Evolutionary conservation across 2,329 filamentous ascomycete species (phyloP), one percentile per base, ranked within the genome.

Genomic region (Talaromyces sp.): DNA sequence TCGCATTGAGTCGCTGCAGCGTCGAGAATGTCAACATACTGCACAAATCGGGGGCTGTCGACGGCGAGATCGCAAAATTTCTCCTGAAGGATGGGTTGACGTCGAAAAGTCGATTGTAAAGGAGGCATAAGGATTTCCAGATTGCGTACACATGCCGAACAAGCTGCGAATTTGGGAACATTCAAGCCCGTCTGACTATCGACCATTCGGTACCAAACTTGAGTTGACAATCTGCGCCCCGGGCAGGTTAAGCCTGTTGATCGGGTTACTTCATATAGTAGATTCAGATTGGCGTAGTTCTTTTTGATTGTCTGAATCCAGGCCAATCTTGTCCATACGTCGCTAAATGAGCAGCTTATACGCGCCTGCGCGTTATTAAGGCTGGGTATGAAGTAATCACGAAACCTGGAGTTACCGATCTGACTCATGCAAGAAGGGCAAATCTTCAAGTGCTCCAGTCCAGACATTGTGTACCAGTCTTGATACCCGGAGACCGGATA

Each of bases 291-390:
- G 3, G 84, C 82, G 19, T 86, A 82, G 13, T 86, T 79, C 69
- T 91, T 86, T 75, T 93, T 92, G 61, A 90, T 80, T 2, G 89
- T 93, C 68, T 96, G 83, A 3, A 93, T 83, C 87, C 90, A 96
- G 0, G 93, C 93, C 45, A 97, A 87, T 33, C 91, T 88, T 71
- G 92, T 89, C 92, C 93, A 97, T 0, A 89, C 86, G 13, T 87
- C 84, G 35, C 91, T 91, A 76, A 97, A 92, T 68, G 93, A 89
- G 78, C 94, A 98, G 54, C 85, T 82, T 8, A 91, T 83, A 54
- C 86, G 82, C 47, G 83, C 81, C 15, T 86, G 84, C 2, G 83
- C 80, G 17, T 87, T 86, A 33, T 83, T 80, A 35, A 86, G 83
- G 41, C 86, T 86, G 3, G 84, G 83, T 11, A 88, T 80, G 71